Evolutionary conservation across 2,329 filamentous ascomycete genomes (phyloP).

Genomic region (Monosporascus sp.): DNA sequence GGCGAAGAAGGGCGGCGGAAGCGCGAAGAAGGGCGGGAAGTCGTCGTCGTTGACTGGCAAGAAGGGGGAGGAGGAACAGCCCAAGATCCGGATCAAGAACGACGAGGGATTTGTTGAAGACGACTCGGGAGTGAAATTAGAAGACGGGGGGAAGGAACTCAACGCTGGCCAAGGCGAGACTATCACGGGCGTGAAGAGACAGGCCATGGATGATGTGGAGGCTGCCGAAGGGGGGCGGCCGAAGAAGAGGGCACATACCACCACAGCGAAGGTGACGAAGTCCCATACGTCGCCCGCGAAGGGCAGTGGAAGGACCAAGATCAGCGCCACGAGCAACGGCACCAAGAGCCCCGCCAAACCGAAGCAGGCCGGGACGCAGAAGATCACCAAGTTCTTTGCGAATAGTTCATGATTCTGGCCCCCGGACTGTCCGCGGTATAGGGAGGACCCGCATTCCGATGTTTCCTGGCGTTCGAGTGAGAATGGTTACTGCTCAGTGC

Average conservation of each 20-base stretch:
- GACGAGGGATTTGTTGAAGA: slow-evolving; percentile 16
- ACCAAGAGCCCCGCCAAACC: slow-evolving; percentile 28
- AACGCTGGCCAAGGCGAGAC: background rate
- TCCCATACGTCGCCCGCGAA: slow-evolving; percentile 17
- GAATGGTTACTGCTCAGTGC: too few species aligned
- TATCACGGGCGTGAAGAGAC: slow-evolving; percentile 21
- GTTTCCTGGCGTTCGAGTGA: too few species aligned
- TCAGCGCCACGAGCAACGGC: slow-evolving; percentile 38
- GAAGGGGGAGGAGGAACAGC: slow-evolving; percentile 9
- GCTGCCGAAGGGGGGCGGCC: slow-evolving; percentile 15
- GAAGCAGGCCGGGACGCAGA: slow-evolving; percentile 32
- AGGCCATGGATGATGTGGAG: slow-evolving; percentile 11
- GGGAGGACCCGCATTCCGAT: too few species aligned
- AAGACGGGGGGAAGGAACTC: background rate
- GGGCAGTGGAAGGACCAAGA: slow-evolving; percentile 22
- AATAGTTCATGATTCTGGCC: slow-evolving; percentile 32
- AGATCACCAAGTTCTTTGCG: slow-evolving; percentile 43
- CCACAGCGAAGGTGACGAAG: slow-evolving; percentile 10
- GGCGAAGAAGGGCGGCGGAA: slow-evolving; percentile 30
- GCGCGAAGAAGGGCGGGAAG: slow-evolving; percentile 8
- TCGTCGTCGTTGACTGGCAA: too few species aligned
- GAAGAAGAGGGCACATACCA: slow-evolving; percentile 13
- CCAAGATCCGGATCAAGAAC: slow-evolving; percentile 16
- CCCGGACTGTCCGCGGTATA: too few species aligned
- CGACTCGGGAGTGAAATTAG: background rate